Percentiles rank a stretch among this genome's conserved stretches.
Conservation (phyloP, 2,329 filamentous ascomycete species). For the Ceratocystis cacaofunesta region DNA sequence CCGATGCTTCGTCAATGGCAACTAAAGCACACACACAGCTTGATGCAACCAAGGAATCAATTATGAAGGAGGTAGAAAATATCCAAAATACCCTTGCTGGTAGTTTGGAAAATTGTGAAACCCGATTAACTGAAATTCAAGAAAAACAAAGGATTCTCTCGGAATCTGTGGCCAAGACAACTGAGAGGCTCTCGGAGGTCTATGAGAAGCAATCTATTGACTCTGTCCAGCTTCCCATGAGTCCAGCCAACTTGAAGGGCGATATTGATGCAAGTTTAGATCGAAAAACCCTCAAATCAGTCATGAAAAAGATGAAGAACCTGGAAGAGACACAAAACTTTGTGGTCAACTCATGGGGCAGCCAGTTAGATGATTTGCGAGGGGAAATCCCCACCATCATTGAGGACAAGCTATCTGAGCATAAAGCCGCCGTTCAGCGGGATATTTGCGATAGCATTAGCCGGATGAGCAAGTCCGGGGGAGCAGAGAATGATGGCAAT, state of each 20-base stretch:
- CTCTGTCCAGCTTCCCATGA: not conserved
- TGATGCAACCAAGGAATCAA: not conserved
- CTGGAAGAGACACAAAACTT: conserved; percentile 7
- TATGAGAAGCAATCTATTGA: not conserved
- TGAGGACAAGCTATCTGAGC: not conserved
- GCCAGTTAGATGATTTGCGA: conserved; percentile 8
- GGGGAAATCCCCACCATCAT: conserved; percentile 5
- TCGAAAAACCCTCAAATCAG: not conserved
- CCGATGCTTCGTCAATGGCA: not conserved
- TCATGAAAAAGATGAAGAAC: conserved; percentile 8
- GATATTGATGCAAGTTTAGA: not conserved
- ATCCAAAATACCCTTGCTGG: not conserved
- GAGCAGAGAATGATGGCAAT: not conserved
- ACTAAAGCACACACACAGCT: not conserved
- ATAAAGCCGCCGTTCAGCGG: not conserved
- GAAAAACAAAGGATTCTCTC: not conserved
- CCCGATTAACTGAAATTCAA: not conserved
- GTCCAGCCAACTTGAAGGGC: not conserved
- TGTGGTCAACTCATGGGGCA: conserved; percentile 8
- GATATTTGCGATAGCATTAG: not conserved
- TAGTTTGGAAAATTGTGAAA: not conserved
- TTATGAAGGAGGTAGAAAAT: not conserved
- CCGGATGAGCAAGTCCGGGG: not conserved
- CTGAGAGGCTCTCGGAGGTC: not conserved
- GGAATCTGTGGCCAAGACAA: not conserved